Evolutionary conservation across 345 rosid species (phyloP), one percentile per base, ranked within the genome.

Genomic region (Gossypium herbaceum): DNA sequence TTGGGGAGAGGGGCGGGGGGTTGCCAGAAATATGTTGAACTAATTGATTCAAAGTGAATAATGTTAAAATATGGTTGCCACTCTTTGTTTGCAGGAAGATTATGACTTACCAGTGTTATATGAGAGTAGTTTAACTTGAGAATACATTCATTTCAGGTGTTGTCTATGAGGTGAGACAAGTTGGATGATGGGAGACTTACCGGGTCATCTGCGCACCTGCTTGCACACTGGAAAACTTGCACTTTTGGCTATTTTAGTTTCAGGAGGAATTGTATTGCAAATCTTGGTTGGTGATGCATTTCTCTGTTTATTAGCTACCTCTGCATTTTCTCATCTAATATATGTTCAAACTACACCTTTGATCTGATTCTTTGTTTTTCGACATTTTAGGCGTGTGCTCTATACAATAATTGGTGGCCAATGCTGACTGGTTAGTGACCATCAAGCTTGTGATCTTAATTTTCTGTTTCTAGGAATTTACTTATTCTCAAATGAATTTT

Each of bases 391-490:
- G 97, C 98, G 25, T 94, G 99, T 81, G 99, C 98, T 67, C 70
- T 95, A 81, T 95, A 89, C 72, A 47, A 89, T 82, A 95, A 95
- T 54, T 95, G 99, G 99, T 93, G 99, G 99, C 99, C 99, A 58
- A 91, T 95, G 98, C 85, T 94, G 57, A 82, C 91, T 73, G 86
- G 98, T 92, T 80, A 84, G 89, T 73, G 50, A 62, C 12, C 63
- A 24, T 52, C 39, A 57, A 27, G 62, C 17, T 73, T 75, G 55
- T 68, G 29, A 48, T 66, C 44, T 54, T 54, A 16, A 8, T 60
- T 55, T 71, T n/a, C 64, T 59, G 39, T 59, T 59, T 17, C 27
- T 4, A n/a, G 2, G 11, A 69, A 16, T 51, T 51, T 69, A 16
- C 45, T 51, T 69, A 17, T 68, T 24, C 72, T 10, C 57, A 48